Evolutionary conservation across 805 yeast species (phyloP).

Genomic region (Candida hispaniensis): DNA sequence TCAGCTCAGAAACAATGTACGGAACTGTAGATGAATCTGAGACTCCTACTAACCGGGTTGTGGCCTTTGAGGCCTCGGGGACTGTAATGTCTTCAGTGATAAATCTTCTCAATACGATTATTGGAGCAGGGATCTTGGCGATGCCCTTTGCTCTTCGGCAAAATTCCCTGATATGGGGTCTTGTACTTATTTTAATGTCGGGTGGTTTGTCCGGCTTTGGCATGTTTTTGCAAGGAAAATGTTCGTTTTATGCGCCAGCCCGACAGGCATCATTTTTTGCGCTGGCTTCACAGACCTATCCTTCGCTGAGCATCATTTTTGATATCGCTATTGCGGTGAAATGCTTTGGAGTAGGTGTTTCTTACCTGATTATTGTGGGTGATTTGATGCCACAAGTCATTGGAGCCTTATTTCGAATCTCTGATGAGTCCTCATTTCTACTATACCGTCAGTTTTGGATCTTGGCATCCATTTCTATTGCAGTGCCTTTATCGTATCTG

Average conservation of each 20-base stretch:
- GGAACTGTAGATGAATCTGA: too few relatives aligned
- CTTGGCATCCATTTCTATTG: conserved; percentile 34
- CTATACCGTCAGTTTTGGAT: conserved; percentile 39
- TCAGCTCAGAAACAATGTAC: too few relatives aligned
- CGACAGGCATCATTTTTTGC: conserved; percentile 63
- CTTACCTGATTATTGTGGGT: conserved; percentile 62
- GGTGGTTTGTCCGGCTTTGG: conserved; percentile 60
- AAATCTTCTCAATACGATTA: conserved; percentile 59
- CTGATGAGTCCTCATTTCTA: conserved; percentile 17
- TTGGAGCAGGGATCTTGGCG: conserved; percentile 71
- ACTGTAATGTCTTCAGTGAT: conserved; percentile 45
- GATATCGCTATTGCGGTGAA: conserved; percentile 66
- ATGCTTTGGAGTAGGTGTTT: conserved; percentile 72
- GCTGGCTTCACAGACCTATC: conserved; percentile 57
- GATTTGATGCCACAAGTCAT: conserved; percentile 55
- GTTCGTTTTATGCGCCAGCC: conserved; percentile 42
- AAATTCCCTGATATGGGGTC: conserved; percentile 52
- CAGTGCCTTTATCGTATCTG: conserved; percentile 58
- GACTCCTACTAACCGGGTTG: too few relatives aligned
- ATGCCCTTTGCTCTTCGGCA: conserved; percentile 59
- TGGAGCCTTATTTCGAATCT: conserved; percentile 22
- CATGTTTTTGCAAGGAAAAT: conserved; percentile 48
- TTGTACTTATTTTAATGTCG: conserved; percentile 43
- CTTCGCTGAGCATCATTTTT: conserved; percentile 53
- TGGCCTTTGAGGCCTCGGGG: conserved; percentile 23